Conservation (phyloP, 139 green algal genomes). For the Coelastrella sp. region DNA sequence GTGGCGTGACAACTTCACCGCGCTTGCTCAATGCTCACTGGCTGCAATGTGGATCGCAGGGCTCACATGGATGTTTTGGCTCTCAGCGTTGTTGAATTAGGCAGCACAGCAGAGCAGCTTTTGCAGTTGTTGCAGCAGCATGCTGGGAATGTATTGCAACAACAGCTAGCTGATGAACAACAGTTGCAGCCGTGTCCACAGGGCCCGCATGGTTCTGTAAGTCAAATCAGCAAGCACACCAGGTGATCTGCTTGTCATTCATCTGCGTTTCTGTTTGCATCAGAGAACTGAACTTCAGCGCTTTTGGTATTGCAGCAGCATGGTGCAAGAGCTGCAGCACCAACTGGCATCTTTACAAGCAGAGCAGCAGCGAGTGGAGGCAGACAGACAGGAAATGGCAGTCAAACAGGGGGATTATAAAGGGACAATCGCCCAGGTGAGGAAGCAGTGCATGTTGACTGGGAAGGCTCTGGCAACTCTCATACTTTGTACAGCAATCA, state of each 20-base stretch:
- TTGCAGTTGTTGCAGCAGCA: background rate
- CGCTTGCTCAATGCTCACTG: too few relatives aligned
- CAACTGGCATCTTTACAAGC: conserved; percentile 28
- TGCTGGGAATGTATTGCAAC: background rate
- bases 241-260: background rate
- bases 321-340: conserved; percentile 37
- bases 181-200: background rate
- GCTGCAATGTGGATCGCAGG: too few relatives aligned
- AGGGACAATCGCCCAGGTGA: conserved; percentile 40
- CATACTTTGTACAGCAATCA: background rate
- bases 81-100: background rate
- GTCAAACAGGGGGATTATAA: conserved; percentile 36
- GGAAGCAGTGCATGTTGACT: background rate
- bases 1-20: too few relatives aligned
- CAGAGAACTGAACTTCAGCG: background rate
- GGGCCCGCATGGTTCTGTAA: too few relatives aligned
- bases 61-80: background rate
- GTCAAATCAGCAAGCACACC: too few relatives aligned
- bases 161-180: background rate
- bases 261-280: background rate
- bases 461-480: background rate
- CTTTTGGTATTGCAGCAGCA: background rate
- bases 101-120: conserved; percentile 12
- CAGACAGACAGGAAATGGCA: conserved; percentile 46
- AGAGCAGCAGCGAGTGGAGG: conserved; percentile 38